These are phyloP conservation scores for Erigeron philadelphicus DNA, from an alignment of 140 eudicot genomes.

Conservation along the genomic window DNA sequence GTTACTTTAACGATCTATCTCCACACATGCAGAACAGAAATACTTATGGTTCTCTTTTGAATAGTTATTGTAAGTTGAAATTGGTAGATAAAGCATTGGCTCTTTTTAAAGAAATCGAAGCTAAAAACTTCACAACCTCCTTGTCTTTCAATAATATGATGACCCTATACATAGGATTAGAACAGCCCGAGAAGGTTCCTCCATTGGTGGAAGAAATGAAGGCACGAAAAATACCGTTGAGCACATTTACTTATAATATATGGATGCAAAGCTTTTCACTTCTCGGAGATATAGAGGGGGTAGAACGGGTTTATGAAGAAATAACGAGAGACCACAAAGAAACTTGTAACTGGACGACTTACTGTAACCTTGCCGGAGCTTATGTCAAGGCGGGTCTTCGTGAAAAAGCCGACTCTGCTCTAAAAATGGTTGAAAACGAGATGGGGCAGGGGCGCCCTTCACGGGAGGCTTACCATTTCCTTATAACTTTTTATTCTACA, in stretches of 20 bases:
- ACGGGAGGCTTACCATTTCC: slow-evolving; percentile 48
- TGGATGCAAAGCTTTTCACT: slow-evolving; percentile 55
- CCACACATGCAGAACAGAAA: slow-evolving; percentile 35
- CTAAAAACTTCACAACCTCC: slow-evolving; percentile 35
- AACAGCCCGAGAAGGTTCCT: slow-evolving; percentile 61
- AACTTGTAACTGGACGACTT: slow-evolving; percentile 56
- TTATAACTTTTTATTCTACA: slow-evolving; percentile 47
- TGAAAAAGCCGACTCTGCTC: slow-evolving; percentile 55
- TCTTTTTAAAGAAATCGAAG: slow-evolving; percentile 50
- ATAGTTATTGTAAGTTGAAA: slow-evolving; percentile 57
- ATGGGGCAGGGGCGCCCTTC: slow-evolving; percentile 33
- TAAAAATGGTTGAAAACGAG: slow-evolving; percentile 48
- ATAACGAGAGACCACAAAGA: slow-evolving; percentile 32
- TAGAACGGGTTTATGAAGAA: slow-evolving; percentile 65
- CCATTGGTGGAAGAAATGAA: slow-evolving; percentile 58
- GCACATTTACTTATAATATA: slow-evolving; percentile 41
- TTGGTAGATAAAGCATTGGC: slow-evolving; percentile 54
- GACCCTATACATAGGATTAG: slow-evolving; percentile 47
- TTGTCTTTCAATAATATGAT: slow-evolving; percentile 55
- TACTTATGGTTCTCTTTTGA: slow-evolving; percentile 74
- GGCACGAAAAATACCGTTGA: slow-evolving; percentile 36
- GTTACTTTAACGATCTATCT: slow-evolving; percentile 51
- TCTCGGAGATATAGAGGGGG: slow-evolving; percentile 58
- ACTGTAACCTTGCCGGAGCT: slow-evolving; percentile 53
- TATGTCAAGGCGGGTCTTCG: slow-evolving; percentile 44